Evolutionary conservation across 805 yeast species (phyloP).

Genomic region (Yarrowia sp.): DNA sequence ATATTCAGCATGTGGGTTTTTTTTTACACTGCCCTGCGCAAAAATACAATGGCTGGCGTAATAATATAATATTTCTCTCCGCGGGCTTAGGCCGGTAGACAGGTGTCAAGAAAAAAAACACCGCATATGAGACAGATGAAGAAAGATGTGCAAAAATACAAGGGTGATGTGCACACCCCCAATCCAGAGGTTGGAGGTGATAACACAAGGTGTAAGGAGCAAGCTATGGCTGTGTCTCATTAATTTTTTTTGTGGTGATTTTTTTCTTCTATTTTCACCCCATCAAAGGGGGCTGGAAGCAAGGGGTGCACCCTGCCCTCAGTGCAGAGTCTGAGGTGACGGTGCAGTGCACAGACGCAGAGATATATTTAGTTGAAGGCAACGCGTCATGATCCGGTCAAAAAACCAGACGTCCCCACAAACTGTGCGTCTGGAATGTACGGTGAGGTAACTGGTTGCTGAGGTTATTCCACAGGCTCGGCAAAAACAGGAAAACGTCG

Average conservation of each 20-base stretch:
- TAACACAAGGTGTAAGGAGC: not conserved
- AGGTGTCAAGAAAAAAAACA: not conserved
- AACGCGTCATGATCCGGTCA: not conserved
- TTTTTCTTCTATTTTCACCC: too few species aligned
- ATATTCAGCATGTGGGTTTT: too few species aligned
- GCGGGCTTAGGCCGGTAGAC: too few species aligned
- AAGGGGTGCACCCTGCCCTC: too few species aligned
- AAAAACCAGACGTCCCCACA: not conserved
- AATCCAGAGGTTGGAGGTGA: too few species aligned
- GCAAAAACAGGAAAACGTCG: not conserved
- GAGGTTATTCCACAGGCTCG: not conserved
- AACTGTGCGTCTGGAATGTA: conserved; percentile 1
- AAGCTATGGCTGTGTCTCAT: not conserved
- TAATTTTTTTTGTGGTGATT: too few species aligned
- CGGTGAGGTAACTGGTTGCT: conserved; percentile 6
- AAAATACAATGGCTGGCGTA: too few species aligned
- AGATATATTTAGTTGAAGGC: not conserved
- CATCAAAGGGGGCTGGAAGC: too few species aligned
- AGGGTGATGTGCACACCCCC: not conserved
- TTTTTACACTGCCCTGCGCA: too few species aligned
- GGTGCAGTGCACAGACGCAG: not conserved
- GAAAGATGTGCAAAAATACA: not conserved
- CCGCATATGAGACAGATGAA: not conserved
- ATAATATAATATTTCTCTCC: too few species aligned
- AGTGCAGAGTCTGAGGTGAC: too few species aligned